A percentile compares a stretch with the other conserved stretches of the same genome.
Evolutionary conservation across 2,329 filamentous ascomycete genomes (phyloP).

Genomic region (Ceratocystis huliohia): DNA sequence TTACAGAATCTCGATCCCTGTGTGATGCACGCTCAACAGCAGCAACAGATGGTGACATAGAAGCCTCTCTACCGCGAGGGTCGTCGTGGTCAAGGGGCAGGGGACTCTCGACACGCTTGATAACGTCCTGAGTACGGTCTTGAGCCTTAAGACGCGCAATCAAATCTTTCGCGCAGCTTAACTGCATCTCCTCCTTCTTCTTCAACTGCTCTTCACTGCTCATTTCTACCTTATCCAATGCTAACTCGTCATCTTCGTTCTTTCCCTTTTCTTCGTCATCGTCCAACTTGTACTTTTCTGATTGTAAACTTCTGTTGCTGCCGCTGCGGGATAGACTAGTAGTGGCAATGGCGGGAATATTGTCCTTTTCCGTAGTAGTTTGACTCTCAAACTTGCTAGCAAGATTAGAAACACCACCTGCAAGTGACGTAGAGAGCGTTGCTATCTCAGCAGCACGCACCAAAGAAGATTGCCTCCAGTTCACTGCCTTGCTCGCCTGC

Average conservation of each 20-base stretch:
- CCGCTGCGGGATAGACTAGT: not conserved
- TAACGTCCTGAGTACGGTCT: conserved; percentile 12
- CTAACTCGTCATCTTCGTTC: not conserved
- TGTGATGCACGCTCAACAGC: conserved; percentile 2
- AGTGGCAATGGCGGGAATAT: not conserved
- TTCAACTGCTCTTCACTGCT: conserved; percentile 20
- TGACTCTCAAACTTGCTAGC: conserved; percentile 28
- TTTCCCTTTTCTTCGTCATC: not conserved
- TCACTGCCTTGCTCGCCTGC: conserved; percentile 9
- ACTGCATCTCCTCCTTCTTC: conserved; percentile 21
- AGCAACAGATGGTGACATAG: conserved; percentile 11
- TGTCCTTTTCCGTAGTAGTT: not conserved
- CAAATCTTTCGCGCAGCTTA: conserved; percentile 17
- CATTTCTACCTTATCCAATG: conserved; percentile 19
- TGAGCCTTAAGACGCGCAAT: conserved; percentile 16
- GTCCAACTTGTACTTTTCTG: conserved; percentile 3
- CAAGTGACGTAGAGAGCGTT: conserved; percentile 25
- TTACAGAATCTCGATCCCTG: conserved; percentile 5
- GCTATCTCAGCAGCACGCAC: conserved; percentile 21
- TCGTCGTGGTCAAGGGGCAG: conserved; percentile 10
- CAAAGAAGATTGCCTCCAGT: conserved; percentile 14
- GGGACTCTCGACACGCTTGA: conserved; percentile 16
- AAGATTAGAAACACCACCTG: conserved; percentile 28
- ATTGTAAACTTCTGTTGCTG: conserved; percentile 11
- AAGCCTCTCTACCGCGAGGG: conserved; percentile 14